A percentile compares a stretch with the other conserved stretches of the same genome.
Evolutionary conservation across 2,329 filamentous ascomycete genomes (phyloP).

Genomic region (Fusarium fujikuroi): DNA sequence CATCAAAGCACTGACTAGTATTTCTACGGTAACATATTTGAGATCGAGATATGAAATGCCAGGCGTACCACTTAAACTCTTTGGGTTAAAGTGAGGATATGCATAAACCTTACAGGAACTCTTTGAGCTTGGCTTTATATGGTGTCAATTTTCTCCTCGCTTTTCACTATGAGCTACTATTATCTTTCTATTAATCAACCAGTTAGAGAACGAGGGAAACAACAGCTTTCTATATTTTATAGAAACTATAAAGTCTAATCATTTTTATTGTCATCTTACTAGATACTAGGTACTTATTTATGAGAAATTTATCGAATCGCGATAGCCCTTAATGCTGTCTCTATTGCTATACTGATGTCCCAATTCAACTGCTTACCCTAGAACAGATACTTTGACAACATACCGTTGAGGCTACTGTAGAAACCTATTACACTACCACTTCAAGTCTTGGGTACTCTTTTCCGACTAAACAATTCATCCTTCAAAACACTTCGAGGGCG

Average conservation of each 20-base stretch:
- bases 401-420: too few relatives aligned
- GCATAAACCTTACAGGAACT: rapidly evolving
- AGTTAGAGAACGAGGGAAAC: rapidly evolving
- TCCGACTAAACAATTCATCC: background rate
- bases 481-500: background rate
- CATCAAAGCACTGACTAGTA: background rate
- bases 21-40: background rate
- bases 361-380: background rate
- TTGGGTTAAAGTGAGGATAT: background rate
- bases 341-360: too few relatives aligned
- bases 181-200: rapidly evolving
- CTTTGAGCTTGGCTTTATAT: rapidly evolving
- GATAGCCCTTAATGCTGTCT: too few relatives aligned
- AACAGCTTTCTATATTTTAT: rapidly evolving
- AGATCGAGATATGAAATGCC: background rate
- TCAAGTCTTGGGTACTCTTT: rapidly evolving
- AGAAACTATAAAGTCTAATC: rapidly evolving
- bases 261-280: rapidly evolving
- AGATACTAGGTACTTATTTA: rapidly evolving
- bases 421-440: rapidly evolving
- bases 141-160: rapidly evolving
- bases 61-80: rapidly evolving
- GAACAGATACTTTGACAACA: background rate
- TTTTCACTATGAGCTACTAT: too few relatives aligned
- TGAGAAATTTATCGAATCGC: background rate